Conservation (phyloP, 2,329 filamentous ascomycete species). For the Bimuria novae-zelandiae region DNA sequence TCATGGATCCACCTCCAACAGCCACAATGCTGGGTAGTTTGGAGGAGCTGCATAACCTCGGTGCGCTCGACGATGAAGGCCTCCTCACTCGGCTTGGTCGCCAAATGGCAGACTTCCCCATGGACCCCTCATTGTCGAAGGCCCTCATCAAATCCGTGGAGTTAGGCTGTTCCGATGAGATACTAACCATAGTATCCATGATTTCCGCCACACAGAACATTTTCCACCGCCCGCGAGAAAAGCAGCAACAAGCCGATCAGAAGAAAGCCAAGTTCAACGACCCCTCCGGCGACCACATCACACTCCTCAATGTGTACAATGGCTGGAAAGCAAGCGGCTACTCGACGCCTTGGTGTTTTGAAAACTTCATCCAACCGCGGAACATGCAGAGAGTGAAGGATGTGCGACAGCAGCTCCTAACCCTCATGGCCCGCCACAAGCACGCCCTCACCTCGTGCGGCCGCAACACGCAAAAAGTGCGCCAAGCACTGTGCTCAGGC, state of each 20-base stretch:
- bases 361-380: slow-evolving; percentile 95
- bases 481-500: slow-evolving; percentile 85
- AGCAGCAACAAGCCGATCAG: slow-evolving; percentile 93
- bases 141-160: slow-evolving; percentile 87
- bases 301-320: slow-evolving; percentile 94
- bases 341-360: slow-evolving; percentile 90
- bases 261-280: slow-evolving; percentile 99
- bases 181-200: slow-evolving; percentile 78
- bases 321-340: slow-evolving; percentile 88
- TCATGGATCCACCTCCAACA: slow-evolving; percentile 97
- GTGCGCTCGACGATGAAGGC: slow-evolving; percentile 92
- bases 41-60: slow-evolving; percentile 91
- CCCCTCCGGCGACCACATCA: slow-evolving; percentile 90
- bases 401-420: slow-evolving; percentile 86
- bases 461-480: slow-evolving; percentile 81
- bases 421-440: slow-evolving; percentile 91
- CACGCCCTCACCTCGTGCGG: slow-evolving; percentile 84
- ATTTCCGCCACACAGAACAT: slow-evolving; percentile 77
- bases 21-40: slow-evolving; percentile 97
- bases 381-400: slow-evolving; percentile 89
- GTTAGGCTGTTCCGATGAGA: slow-evolving; percentile 87
- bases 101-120: slow-evolving; percentile 98
- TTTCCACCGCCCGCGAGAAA: slow-evolving; percentile 96
- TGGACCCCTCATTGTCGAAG: slow-evolving; percentile 92
- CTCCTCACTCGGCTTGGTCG: slow-evolving; percentile 87